Evolutionary conservation across 345 rosid species (phyloP), one percentile per base, ranked within the genome.

Genomic region (Citrus sp.): DNA sequence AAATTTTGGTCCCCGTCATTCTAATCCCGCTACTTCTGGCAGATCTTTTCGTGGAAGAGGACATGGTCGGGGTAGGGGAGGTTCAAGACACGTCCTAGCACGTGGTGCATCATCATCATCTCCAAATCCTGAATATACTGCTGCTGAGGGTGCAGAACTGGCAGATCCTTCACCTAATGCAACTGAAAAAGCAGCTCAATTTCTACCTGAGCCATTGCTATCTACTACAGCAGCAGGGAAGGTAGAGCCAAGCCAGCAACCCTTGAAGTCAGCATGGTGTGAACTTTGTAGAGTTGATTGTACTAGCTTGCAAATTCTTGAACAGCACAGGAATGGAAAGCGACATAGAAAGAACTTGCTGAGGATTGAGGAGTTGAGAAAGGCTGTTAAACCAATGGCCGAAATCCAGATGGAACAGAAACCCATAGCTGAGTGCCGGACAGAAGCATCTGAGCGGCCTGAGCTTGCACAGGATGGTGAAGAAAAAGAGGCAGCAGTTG

Each of bases 281-380:
- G 87, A 78, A 77, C 79, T 87, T 64, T 87, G 87, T 72, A 79
- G 69, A 49, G 86, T 87, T 78, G 78, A 77, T 66, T 84, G 86
- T 76, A 80, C 64, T 59, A 80, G 83, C 70, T 74, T 84, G 78
- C 76, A 82, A 79, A 78, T 84, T 56, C 80, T 87, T 54, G 86
- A 84, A 84, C 83, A 80, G 77, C 89, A 80, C 70, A 82, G 74
- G 75, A 82, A 76, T 58, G 87, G 89, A 61, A 87, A 82, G 76
- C 40, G 75, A 27, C 87, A 82, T 77, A 87, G 79, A 60, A 87
- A 77, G 80, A 87, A 84, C 70, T 63, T 80, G 78, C 70, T 55
- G 64, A 77, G 60, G 72, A 66, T 66, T 69, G 84, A 77, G 73
- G 80, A 75, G 55, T 40, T 77, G 78, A 77, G 84, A 72, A 81